A percentile compares a stretch with the other conserved stretches of the same genome.
These are phyloP conservation scores for Solanum sitiens DNA, from an alignment of 257 asterid species.

Conservation along the genomic window DNA sequence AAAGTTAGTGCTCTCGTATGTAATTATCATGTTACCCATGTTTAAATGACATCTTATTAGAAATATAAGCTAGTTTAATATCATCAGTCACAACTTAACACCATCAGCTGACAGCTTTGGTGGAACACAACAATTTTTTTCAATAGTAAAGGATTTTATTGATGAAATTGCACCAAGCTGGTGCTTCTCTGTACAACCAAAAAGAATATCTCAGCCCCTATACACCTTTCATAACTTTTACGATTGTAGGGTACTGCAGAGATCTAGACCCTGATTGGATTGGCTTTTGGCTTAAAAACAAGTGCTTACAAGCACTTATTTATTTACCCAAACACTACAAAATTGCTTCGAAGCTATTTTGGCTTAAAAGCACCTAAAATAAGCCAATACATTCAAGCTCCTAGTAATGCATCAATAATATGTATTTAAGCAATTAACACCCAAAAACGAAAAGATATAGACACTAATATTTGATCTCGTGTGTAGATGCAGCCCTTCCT, in stretches of 20 bases:
- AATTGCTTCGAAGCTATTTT: not conserved
- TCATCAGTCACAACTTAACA: not conserved
- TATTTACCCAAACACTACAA: not conserved
- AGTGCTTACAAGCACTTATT: not conserved
- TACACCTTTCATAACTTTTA: not conserved
- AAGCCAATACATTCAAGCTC: not conserved
- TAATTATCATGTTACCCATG: not conserved
- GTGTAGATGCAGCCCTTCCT: not conserved
- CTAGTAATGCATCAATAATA: not conserved
- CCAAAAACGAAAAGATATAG: not conserved
- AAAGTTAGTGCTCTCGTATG: not conserved
- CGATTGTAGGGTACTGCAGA: not conserved
- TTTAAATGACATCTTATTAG: not conserved
- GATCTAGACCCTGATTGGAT: not conserved
- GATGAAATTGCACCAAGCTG: not conserved
- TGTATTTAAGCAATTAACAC: not conserved
- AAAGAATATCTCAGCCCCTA: not conserved
- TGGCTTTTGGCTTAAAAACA: not conserved
- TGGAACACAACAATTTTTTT: not conserved
- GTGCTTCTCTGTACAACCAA: not conserved
- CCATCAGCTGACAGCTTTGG: not conserved
- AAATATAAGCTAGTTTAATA: not conserved
- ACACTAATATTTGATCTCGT: not conserved
- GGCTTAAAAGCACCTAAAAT: not conserved
- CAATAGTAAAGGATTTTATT: not conserved